Evolutionary conservation across 345 rosid genomes (phyloP), one percentile per base, ranked within the genome.

Genomic region (Laguncularia racemosa): DNA sequence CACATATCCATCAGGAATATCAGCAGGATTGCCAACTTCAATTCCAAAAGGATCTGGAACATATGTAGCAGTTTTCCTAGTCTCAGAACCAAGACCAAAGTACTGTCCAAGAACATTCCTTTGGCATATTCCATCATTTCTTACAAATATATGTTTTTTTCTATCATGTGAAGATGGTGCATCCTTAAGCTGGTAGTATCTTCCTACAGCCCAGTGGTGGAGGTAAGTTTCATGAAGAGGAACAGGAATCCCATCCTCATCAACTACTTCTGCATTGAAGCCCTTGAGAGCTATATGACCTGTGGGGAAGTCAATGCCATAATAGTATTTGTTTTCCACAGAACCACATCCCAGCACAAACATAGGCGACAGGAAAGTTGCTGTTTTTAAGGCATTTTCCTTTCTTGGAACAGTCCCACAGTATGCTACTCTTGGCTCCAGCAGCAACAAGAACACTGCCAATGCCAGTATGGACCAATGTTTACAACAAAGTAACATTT

Each of bases 31-130:
- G 26, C 81, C 91, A 26, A 92, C 52, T 64, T 86, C 93, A 44
- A 92, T 78, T 4, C 91, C 98, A 19, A 79, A 89, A 59, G 96
- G 98, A 69, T 86, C 93, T 5, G 96, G 96, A 65, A 89, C 28
- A 51, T 67, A 51, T 4, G 93, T 86, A 0, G 57, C 73, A 0
- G 96, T 86, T 63, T 59, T 72, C 20, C 98, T 63, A 4, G 96
- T 89, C 67, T 92, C 96, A 16, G 98, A 92, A 40, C 98, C 96
- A 52, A 80, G 74, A 13, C 98, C 98, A 49, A 71, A 86, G 63
- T 61, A 79, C 58, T 89, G 96, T 2, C 80, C 69, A 44, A 79
- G 71, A 14, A 12, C 1, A 54, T 1, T 12, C 0, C 20, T 21
- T 56, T 78, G 86, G 67, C 98, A 92, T 60, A 89, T 52, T 40